Base-by-base conservation (phyloP, 2,329 filamentous ascomycete genomes). In the Dothideomycetes sp. region DNA sequence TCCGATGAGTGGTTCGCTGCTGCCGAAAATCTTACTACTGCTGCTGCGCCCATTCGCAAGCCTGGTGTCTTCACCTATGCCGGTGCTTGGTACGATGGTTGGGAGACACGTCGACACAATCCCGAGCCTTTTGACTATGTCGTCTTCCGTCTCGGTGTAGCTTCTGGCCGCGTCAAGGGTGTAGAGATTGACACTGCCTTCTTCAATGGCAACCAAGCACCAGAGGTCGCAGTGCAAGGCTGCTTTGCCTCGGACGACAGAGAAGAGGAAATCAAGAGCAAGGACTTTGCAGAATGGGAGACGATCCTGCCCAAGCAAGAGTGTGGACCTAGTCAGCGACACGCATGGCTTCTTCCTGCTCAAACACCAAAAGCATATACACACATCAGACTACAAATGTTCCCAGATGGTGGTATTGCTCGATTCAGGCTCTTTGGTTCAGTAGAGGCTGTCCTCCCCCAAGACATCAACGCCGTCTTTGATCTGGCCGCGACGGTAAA, bases 151-250 rank as follows among this genome's bases (percentile, higher is more conserved):
- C 64, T 78, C 0, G 73, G 73, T n/a, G 70, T 73, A 0, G 65
- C 81, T 8, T 84, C 79, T 2, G 84, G 83, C 34, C 79, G 70
- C 12, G 73, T 89, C 19, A 71, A 75, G 44, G 84, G 84, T 12
- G 66, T 88, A 35, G 84, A 89, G 62, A 71, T 89, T 47, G 83
- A 89, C 62, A 89, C 84, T 3, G 77, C 81, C 36, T 84, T 79
- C 65, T 91, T 89, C 69, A 78, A 73, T 44, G 84, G 84, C 44
- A 89, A 89, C 63, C 80, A 89, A 55, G 84, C 84, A 5, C 84
- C 84, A 1, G 80, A 79, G 47, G 76, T 88, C 52, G 84, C 79
- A 0, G 80, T 91, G 14, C 79, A 89, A 57, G 84, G 81, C 34
- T 77, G 77, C 57, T 86, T 85, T 62, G 74, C 68, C 48, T 65